Base-by-base conservation (phyloP, 345 rosid species). In the Firmiana major region DNA sequence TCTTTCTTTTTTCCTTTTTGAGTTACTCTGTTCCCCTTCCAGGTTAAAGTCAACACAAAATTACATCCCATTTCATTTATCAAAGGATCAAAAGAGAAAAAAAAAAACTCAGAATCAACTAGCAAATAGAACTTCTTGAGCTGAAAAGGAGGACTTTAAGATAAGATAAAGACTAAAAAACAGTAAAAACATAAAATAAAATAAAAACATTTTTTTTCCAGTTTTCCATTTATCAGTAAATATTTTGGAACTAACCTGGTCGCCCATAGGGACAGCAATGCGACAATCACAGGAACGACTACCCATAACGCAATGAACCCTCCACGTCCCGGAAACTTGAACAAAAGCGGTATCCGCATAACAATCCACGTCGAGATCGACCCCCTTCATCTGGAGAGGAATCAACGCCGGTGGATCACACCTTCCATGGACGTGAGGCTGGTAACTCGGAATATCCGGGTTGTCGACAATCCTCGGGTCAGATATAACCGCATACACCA, bases 371-470 rank as follows among this genome's bases (percentile, higher is more conserved):
- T 85, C 80, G 28, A 95, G 84, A 76, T 87, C 90, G 54, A 95
- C 74, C 16, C 84, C 84, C 80, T 86, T 92, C 99, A 93, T 93
- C 85, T 89, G 96, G 9, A 95, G 85, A 9, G 99, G 99, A 75
- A 95, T 89, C 63, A 95, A 80, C 49, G 98, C 97, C 1, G 98
- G 98, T 4, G 98, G 97, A 67, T 93, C 93, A 77, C 94, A 93
- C 81, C 92, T 82, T 31, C 99, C 98, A 84, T 95, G 85, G 73
- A 95, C 98, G 84, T 95, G 89, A 16, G 99, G 99, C 91, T 95
- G 99, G 82, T 95, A 95, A 84, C 98, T 93, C 15, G 99, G 94
- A 26, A 95, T 83, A 71, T 93, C 98, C 9, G 99, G 99, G 78
- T 95, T 93, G 71, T 95, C 99, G 13, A 93, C 99, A 10, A 92